Evolutionary conservation across 805 yeast genomes (phyloP).

Genomic region (Ogataea naganishii): DNA sequence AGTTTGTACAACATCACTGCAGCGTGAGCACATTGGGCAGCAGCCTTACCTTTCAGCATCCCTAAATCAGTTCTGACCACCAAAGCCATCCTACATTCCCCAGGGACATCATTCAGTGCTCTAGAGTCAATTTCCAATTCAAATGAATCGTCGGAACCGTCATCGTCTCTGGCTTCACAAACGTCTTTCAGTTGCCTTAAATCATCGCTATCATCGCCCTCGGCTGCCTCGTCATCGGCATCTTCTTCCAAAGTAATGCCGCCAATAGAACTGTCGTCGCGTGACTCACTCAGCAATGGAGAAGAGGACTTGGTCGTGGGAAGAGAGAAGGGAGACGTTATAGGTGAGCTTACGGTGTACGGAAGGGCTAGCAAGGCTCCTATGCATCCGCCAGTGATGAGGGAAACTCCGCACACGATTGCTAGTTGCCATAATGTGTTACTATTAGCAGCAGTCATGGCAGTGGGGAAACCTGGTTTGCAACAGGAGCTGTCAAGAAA

Average conservation of each 20-base stretch:
- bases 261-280: not conserved
- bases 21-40: conserved; percentile 99
- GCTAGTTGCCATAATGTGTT: no score
- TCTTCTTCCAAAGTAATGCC: conserved; percentile 10
- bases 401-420: conserved; percentile 16
- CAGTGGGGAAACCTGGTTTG: no score
- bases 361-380: conserved; percentile 17
- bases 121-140: conserved; percentile 53
- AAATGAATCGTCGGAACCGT: conserved; percentile 38
- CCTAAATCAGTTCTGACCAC: conserved; percentile 81
- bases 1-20: conserved; percentile 80
- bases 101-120: conserved; percentile 57
- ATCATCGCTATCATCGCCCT: no score
- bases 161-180: no score
- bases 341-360: conserved; percentile 4
- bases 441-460: no score
- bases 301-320: not conserved
- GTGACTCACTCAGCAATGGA: conserved; percentile 1
- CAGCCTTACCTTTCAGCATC: conserved; percentile 93
- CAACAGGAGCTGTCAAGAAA: no score
- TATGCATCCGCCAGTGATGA: conserved; percentile 21
- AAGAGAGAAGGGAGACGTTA: conserved; percentile 1
- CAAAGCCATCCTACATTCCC: conserved; percentile 80
- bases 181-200: no score
- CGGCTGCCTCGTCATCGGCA: conserved; percentile 22